Conservation (phyloP, 352 stramenopile species). For the Phytophthora capsici region DNA sequence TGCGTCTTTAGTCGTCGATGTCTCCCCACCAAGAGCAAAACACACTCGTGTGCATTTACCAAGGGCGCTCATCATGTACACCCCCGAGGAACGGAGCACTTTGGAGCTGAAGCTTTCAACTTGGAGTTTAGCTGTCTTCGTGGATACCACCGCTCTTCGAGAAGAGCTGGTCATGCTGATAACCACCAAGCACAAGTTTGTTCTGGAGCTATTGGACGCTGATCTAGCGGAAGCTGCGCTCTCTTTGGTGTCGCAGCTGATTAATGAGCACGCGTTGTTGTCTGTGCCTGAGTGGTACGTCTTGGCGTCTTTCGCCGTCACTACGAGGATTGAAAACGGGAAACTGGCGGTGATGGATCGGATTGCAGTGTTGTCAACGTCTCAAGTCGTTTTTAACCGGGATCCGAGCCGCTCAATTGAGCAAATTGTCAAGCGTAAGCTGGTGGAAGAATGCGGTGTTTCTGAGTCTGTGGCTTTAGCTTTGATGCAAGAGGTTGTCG, state of each 20-base stretch:
- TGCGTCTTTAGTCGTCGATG: conserved; percentile 20
- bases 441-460: conserved; percentile 28
- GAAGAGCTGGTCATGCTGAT: conserved; percentile 35
- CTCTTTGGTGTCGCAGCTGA: conserved; percentile 48
- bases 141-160: conserved; percentile 16
- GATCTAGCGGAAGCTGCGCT: conserved; percentile 41
- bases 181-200: conserved; percentile 48
- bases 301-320: conserved; percentile 39
- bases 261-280: conserved; percentile 62
- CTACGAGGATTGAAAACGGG: conserved; percentile 38
- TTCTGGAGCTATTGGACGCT: conserved; percentile 44
- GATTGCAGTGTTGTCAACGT: conserved; percentile 9
- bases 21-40: conserved; percentile 25
- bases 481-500: conserved; percentile 12
- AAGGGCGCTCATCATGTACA: conserved; percentile 29
- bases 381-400: conserved; percentile 2
- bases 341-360: conserved; percentile 36
- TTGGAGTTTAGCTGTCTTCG: conserved; percentile 25
- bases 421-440: conserved; percentile 11
- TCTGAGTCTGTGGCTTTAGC: conserved; percentile 17
- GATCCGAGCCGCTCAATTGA: conserved; percentile 1
- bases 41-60: conserved; percentile 29
- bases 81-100: conserved; percentile 6
- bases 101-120: conserved; percentile 16
- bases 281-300: conserved; percentile 60